Conservation (phyloP, 2,329 filamentous ascomycete genomes). For the Diaporthe destruens region DNA sequence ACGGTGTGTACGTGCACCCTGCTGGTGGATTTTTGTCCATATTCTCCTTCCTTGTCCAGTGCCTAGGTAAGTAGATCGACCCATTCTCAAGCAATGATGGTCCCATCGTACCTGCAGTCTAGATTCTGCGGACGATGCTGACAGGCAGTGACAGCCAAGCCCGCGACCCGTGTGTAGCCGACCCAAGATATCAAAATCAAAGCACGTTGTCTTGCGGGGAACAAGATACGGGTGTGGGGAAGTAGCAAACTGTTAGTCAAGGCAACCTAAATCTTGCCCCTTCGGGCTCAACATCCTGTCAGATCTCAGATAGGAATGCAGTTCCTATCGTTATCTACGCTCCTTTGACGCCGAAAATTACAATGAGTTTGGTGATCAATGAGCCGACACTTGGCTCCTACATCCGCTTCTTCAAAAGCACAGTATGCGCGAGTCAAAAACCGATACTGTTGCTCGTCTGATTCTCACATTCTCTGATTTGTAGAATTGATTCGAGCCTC, state of each 20-base stretch:
- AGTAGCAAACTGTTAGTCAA: conserved; percentile 35
- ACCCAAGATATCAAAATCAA: conserved; percentile 34
- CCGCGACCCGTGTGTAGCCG: conserved; percentile 26
- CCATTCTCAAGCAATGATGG: conserved; percentile 18
- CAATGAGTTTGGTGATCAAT: conserved; percentile 16
- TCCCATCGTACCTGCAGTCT: conserved; percentile 1
- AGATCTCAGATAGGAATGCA: conserved; percentile 26
- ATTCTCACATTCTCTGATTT: neutral
- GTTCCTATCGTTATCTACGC: conserved; percentile 10
- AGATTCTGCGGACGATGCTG: neutral
- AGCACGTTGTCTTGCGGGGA: conserved; percentile 20
- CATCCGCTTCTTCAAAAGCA: conserved; percentile 2
- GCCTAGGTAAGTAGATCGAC: neutral
- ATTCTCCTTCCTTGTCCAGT: neutral
- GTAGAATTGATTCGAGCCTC: conserved; percentile 15
- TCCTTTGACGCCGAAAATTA: conserved; percentile 2
- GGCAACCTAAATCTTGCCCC: conserved; percentile 8
- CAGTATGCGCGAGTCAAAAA: conserved; percentile 4
- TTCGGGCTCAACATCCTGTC: conserved; percentile 19
- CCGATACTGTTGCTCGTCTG: neutral
- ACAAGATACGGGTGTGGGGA: conserved; percentile 25
- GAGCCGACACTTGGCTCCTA: conserved; percentile 20
- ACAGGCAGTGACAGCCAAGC: neutral
- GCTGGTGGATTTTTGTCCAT: neutral
- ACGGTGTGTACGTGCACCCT: neutral